Evolutionary conservation across 495 filamentous ascomycete genomes (phyloP), one percentile per base, ranked within the genome.

Genomic region (Neurospora pannonica): DNA sequence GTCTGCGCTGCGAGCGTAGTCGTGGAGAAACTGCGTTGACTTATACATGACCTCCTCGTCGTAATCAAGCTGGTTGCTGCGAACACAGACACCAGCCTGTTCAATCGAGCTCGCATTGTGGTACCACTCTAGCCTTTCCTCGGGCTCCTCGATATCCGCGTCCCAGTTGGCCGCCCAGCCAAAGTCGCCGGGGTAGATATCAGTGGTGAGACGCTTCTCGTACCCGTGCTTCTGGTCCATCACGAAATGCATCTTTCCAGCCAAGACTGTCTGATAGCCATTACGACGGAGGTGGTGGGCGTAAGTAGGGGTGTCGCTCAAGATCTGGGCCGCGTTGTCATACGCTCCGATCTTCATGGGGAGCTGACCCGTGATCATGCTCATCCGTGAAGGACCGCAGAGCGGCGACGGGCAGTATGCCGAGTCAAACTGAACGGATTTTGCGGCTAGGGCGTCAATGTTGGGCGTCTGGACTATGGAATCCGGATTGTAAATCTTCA

Each of bases 241-340:
- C 73, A 94, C 92, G 82, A 97, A 97, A 81, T 97, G 94, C 94
- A 97, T 97, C 86, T 97, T 97, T 72, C 94, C 94, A 1, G 94
- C 93, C 75, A 97, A 83, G 5, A 90, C 91, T n/a, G 94, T 96
- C 82, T 97, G 91, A 78, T 97, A 97, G 62, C 92, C 93, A 78
- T 91, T 88, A 19, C 86, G 85, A n/a, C 94, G 92, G 60, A 97
- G 85, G 81, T 97, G 95, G 78, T 97, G 94, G 6, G 94, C 93
- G 80, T 95, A 97, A 3, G 94, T 97, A 4, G 93, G 94, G 37
- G 90, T 87, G 74, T 95, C 93, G 71, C 89, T 89, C 38, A 88
- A 86, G 74, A 97, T 86, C 70, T 90, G 88, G 38, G 91, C 88
- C 5, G 94, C 94, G 80, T 97, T 97, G 85, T 97, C 94, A 81